Percentiles rank a stretch among this genome's conserved stretches.
Conservation (phyloP, 2,329 filamentous ascomycete species). For the Fusarium palustre region DNA sequence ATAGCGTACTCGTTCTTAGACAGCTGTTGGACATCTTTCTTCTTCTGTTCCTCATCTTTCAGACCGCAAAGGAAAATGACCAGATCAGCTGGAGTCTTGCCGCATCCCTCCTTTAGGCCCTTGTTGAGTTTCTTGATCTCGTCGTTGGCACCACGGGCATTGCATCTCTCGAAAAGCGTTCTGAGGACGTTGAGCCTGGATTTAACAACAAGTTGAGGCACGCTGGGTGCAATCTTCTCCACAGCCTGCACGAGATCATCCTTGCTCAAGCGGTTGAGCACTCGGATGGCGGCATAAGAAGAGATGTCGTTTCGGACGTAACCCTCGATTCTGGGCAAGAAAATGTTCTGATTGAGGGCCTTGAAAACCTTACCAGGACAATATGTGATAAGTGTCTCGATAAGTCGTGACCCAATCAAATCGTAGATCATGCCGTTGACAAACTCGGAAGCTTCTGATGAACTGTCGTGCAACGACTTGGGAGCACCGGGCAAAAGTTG, state of each 20-base stretch:
- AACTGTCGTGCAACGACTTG: constrained; percentile 75
- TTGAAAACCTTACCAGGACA: constrained; percentile 93
- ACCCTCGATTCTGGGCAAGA: constrained; percentile 82
- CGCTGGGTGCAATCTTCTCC: constrained; percentile 76
- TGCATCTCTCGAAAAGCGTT: constrained; percentile 84
- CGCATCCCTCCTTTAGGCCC: constrained; percentile 62
- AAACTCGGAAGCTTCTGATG: constrained; percentile 79
- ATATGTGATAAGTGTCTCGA: constrained; percentile 86
- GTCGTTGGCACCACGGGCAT: constrained; percentile 71
- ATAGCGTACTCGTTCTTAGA: constrained; percentile 69
- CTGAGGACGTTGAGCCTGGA: constrained; percentile 83
- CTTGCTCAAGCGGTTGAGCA: constrained; percentile 85
- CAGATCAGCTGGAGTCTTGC: constrained; percentile 60
- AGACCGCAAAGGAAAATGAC: constrained; percentile 64
- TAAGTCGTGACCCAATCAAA: constrained; percentile 85
- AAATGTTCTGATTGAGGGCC: constrained; percentile 80
- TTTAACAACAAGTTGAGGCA: constrained; percentile 78
- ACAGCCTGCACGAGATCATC: constrained; percentile 84
- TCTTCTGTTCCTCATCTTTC: constrained; percentile 53
- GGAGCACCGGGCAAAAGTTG: constrained; percentile 82
- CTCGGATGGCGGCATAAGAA: constrained; percentile 84
- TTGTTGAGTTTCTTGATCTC: constrained; percentile 62
- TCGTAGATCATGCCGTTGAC: constrained; percentile 91
- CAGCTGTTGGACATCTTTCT: constrained; percentile 53
- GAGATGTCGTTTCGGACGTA: constrained; percentile 91